Evolutionary conservation across 2,329 filamentous ascomycete species (phyloP).

Genomic region (Claviceps sp.): DNA sequence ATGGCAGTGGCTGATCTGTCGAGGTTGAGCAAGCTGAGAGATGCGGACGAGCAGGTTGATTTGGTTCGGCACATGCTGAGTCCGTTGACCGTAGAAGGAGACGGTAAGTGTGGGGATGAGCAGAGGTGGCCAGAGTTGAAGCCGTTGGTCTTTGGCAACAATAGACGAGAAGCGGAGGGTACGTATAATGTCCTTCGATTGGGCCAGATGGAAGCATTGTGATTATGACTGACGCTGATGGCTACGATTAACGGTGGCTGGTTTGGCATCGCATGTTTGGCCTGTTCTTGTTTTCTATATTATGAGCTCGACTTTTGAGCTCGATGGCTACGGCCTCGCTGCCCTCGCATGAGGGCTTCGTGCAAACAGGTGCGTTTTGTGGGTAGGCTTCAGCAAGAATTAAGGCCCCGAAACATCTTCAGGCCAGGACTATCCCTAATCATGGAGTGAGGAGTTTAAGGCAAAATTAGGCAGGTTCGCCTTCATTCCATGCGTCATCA

Average conservation of each 20-base stretch:
- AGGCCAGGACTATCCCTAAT: background rate
- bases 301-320: background rate
- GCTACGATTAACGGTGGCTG: background rate
- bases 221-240: background rate
- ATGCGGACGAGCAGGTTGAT: slow-evolving; percentile 10
- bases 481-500: background rate
- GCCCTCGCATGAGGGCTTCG: background rate
- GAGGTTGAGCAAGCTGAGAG: slow-evolving; percentile 11
- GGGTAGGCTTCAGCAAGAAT: background rate
- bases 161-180: background rate
- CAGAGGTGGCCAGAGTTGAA: slow-evolving; percentile 7
- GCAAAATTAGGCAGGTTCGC: background rate
- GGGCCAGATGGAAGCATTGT: slow-evolving; percentile 1
- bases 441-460: too few relatives aligned
- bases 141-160: slow-evolving; percentile 11
- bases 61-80: slow-evolving; percentile 15
- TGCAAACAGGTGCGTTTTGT: background rate
- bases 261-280: too few relatives aligned
- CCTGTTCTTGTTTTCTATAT: background rate
- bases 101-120: background rate
- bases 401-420: background rate
- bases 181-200: slow-evolving; percentile 7
- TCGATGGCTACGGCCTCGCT: background rate
- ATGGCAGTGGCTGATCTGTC: slow-evolving; percentile 13
- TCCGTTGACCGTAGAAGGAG: slow-evolving; percentile 8